Evolutionary conservation across 768 basidiomycete species (phyloP), one percentile per base, ranked within the genome.

Genomic region (Serendipita sp.): DNA sequence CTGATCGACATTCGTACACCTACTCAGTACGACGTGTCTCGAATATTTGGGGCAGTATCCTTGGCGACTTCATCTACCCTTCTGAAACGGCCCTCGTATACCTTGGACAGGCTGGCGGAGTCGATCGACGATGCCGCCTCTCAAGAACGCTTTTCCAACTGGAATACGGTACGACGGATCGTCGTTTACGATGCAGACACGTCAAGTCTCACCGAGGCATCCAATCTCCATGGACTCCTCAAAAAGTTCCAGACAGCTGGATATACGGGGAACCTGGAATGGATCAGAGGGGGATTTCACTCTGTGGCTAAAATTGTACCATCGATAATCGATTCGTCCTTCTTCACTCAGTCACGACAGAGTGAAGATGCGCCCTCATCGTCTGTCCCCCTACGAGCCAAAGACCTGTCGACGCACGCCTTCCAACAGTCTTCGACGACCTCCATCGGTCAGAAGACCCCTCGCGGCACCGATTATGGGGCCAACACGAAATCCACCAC

Each of bases 31-130:
- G 74, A 82, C 3, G 70, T 79, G 7, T 83, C 84, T 28, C 85
- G 91, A 60, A 69, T 96, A 35, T 80, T 80, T 45, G 70, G 74
- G 56, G 85, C 92, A 5, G 76, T 96, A 63, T 91, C 91, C 56
- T 82, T 98, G 67, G 89, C 89, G 54, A 89, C 96, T 3, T 94
- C 95, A 1, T 92, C 94, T 2, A 97, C 93, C 0, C 85, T 97
- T 23, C 85, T 98, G 72, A 92, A 91, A 68, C 85, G 94, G 0
- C 92, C 92, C 1, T 79, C 85, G 2, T 95, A 92, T 76, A 85
- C 89, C 32, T 80, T 95, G 7, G 78, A 83, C 46, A 85, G 85
- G 46, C 80, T 98, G 32, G 76, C 81, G 4, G 83, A 83, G 32
- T 93, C 94, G 86, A 80, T 98, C n/a, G 81, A 87, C 7, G 82